Percentiles rank a stretch among this genome's conserved stretches.
These are phyloP conservation scores for Physcomitrium patens DNA, from an alignment of 225 moss, liverwort and hornwort species.

Conservation along the genomic window DNA sequence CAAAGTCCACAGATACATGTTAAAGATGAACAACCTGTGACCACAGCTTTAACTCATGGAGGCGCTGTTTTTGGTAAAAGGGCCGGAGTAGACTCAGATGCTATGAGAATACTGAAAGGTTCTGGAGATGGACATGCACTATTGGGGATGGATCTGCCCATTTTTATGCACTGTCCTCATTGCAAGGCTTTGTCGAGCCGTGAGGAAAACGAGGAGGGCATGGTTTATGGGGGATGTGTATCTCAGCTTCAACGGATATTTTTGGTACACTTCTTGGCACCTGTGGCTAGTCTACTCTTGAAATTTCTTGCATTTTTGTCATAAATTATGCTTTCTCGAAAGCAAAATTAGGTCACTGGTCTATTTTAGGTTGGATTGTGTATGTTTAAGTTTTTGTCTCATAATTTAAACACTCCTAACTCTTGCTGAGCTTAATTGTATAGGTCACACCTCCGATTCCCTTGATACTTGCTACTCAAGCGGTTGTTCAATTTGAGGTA, in stretches of 20 bases:
- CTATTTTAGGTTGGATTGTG: conserved; percentile 7
- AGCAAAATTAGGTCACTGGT: conserved; percentile 6
- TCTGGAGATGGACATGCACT: conserved; percentile 78
- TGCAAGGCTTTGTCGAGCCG: conserved; percentile 71
- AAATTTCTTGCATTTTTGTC: conserved; percentile 17
- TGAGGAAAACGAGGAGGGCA: conserved; percentile 55
- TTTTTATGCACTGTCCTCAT: conserved; percentile 90
- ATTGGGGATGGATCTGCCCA: conserved; percentile 83
- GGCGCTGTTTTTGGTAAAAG: conserved; percentile 39
- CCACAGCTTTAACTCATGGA: conserved; percentile 28
- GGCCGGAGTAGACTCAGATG: conserved; percentile 43
- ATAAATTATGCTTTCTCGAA: conserved; percentile 21
- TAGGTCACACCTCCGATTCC: conserved; percentile 92
- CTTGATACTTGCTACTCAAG: conserved; percentile 70
- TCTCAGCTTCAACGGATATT: conserved; percentile 98
- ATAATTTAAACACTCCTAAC: conserved; percentile 19
- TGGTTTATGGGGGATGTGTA: conserved; percentile 71
- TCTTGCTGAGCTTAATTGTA: conserved; percentile 27
- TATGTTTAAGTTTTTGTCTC: conserved; percentile 13
- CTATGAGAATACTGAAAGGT: conserved; percentile 58
- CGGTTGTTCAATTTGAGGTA: conserved; percentile 93
- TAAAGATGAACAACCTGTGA: conserved; percentile 33
- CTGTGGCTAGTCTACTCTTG: conserved; percentile 15
- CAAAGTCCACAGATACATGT: conserved; percentile 31
- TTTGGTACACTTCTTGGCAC: conserved; percentile 58